Conservation (phyloP, 2,329 filamentous ascomycete species). For the Macrophomina pseudophaseolina region DNA sequence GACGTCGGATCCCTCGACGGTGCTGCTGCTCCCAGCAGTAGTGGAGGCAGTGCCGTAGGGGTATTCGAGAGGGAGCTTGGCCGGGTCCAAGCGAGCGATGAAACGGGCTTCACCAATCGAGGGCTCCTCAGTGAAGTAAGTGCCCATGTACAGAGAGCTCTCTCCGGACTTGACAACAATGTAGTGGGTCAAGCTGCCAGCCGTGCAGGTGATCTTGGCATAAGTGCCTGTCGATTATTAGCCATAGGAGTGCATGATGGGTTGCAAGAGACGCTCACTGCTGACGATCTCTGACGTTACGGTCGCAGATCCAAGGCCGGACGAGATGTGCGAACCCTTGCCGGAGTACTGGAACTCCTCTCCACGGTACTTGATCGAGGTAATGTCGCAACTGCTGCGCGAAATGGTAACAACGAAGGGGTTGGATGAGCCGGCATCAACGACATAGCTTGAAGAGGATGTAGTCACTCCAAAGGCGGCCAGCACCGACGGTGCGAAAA, state of each 20-base stretch:
- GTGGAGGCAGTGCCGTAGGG: constrained; percentile 56
- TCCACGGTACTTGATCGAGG: constrained; percentile 65
- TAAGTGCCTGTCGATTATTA: constrained; percentile 45
- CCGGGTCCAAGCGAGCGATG: constrained; percentile 64
- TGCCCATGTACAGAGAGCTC: constrained; percentile 59
- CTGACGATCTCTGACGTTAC: constrained; percentile 52
- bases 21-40: constrained; percentile 54
- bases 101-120: constrained; percentile 62
- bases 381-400: constrained; percentile 65
- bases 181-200: constrained; percentile 67
- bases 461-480: constrained; percentile 45
- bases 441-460: constrained; percentile 36
- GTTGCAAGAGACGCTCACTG: constrained; percentile 32
- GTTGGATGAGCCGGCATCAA: constrained; percentile 43
- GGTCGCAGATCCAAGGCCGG: constrained; percentile 63
- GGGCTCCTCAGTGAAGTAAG: constrained; percentile 60
- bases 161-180: constrained; percentile 65
- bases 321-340: constrained; percentile 61
- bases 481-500: constrained; percentile 30
- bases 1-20: constrained; percentile 60
- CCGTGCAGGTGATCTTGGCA: constrained; percentile 66
- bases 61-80: constrained; percentile 42
- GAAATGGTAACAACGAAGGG: constrained; percentile 41
- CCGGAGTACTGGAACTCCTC: constrained; percentile 62
- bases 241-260: neutral